Evolutionary conservation across 192 early-diverging fungal species (phyloP), one percentile per base, ranked within the genome.

Genomic region (Spizellomyces sp.): DNA sequence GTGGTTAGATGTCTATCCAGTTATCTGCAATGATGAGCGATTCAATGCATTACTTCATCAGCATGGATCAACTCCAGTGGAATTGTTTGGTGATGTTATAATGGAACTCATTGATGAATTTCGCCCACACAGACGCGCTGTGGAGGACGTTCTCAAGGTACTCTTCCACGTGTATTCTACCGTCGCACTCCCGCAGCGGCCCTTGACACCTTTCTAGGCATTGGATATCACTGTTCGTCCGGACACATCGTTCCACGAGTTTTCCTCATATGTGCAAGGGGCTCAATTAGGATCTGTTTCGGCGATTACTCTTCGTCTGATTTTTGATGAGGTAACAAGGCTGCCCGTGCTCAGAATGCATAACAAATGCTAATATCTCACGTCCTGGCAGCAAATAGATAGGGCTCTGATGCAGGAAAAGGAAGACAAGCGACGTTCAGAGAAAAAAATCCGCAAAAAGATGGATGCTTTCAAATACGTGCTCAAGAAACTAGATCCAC

Each of bases 41-140:
- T 96, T 92, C 63, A 10, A 67, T 19, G 71, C 84, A 7, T 87
- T 95, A 72, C 82, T 99, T 5, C 93, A 93, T 0, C 88, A 93
- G 71, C 78, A 87, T 2, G 95, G 94, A 8, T 94, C 94, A 5
- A 87, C 88, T 7, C 95, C 97, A 1, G 73, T 95, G 44, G 97
- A 99, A 54, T 69, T 99, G 44, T 99, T 96, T 76, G 96, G 95
- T 92, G 97, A 99, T 75, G 66, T 89, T 5, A 74, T 96, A 10
- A 89, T 94, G 64, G 86, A 91, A 22, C 77, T 98, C 4, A 90
- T 93, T 17, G 93, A 96, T 42, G 76, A 82, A 12, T 81, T 90
- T 14, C 86, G 92, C 70, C 79, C 86, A 45, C 83, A 92, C 45
- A 82, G 90, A 17, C 90, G 89, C 67, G 78, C 77, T 19, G 76